Conservation (phyloP, 2,329 filamentous ascomycete species). For the Apiospora saccharicola region DNA sequence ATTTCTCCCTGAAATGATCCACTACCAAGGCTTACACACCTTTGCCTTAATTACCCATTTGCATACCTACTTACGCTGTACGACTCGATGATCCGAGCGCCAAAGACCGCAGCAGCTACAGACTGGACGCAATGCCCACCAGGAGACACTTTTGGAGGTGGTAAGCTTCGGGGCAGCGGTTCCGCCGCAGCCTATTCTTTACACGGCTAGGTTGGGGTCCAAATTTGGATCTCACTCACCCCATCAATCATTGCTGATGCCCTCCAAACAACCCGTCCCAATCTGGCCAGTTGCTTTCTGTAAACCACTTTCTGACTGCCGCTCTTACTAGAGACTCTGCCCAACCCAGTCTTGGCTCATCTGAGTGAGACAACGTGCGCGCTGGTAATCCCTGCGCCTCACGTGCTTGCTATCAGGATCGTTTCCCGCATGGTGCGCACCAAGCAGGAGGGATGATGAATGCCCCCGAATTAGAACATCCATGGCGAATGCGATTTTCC, state of each 20-base stretch:
- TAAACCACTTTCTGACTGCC: background rate
- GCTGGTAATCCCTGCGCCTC: conserved; percentile 11
- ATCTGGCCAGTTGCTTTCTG: background rate
- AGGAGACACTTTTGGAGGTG: background rate
- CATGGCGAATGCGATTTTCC: background rate
- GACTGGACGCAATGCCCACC: background rate
- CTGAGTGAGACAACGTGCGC: conserved; percentile 10
- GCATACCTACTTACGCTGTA: too few species aligned
- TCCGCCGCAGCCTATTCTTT: background rate
- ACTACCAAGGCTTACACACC: conserved; percentile 14
- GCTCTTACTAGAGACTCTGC: conserved; percentile 10
- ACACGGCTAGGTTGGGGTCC: conserved; percentile 28
- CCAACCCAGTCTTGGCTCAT: background rate
- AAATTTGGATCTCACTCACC: conserved; percentile 29
- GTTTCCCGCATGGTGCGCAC: background rate
- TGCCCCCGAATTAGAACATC: conserved; percentile 1
- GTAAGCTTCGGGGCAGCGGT: conserved; percentile 19
- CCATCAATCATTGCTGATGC: conserved; percentile 12
- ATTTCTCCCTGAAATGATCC: background rate
- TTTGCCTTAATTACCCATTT: background rate
- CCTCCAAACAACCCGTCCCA: background rate
- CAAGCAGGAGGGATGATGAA: background rate
- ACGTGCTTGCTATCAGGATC: background rate
- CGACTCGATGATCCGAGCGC: too few species aligned
- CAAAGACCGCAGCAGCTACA: too few species aligned